Conservation (phyloP, 139 green algal genomes). For the Asterochloris erici region DNA sequence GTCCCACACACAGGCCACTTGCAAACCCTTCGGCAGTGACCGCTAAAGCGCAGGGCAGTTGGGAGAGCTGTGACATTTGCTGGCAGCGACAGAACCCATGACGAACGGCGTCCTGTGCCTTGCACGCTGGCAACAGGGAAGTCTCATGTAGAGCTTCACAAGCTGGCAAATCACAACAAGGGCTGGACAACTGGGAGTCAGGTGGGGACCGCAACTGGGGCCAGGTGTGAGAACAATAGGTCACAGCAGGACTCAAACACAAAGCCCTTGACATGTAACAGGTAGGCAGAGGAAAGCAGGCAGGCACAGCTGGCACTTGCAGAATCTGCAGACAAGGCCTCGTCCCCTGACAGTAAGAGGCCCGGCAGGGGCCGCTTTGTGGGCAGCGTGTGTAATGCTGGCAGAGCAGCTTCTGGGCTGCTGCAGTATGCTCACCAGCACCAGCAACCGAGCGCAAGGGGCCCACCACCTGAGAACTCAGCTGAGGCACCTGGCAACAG, state of each 20-base stretch:
- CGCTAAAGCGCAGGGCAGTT: not conserved
- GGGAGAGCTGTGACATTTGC: not conserved
- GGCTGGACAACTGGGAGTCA: not conserved
- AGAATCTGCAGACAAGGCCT: not conserved
- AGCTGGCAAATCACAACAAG: not conserved
- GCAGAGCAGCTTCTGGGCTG: too few relatives aligned
- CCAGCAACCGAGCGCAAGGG: not conserved
- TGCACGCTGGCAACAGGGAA: not conserved
- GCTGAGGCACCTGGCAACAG: not conserved
- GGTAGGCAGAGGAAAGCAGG: not conserved
- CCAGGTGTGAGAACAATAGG: not conserved
- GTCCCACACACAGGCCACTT: not conserved
- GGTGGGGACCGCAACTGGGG: not conserved
- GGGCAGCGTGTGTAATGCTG: too few relatives aligned
- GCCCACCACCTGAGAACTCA: not conserved
- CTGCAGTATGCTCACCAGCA: not conserved
- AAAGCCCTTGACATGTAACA: not conserved
- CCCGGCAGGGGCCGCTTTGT: too few relatives aligned
- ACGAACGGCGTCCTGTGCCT: not conserved
- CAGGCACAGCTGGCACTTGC: not conserved
- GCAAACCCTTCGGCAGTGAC: not conserved
- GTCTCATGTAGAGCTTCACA: not conserved
- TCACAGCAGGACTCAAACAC: not conserved
- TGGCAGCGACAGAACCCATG: not conserved
- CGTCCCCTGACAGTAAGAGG: too few relatives aligned